These are phyloP conservation scores for Colletotrichum sp. DNA, from an alignment of 2,329 filamentous ascomycete genomes.

Conservation along the genomic window DNA sequence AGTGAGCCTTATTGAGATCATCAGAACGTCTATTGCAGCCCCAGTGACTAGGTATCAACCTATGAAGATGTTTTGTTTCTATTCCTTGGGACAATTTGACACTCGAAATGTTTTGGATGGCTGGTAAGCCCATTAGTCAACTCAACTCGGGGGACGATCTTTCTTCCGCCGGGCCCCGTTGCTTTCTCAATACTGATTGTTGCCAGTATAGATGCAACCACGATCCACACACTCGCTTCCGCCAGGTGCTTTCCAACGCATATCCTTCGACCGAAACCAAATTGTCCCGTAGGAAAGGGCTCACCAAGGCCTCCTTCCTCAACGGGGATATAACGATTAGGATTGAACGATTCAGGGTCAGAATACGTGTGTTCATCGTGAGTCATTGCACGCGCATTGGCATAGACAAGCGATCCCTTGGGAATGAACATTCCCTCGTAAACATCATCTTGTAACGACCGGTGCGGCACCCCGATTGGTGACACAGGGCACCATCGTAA, in stretches of 20 bases:
- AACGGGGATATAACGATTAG: constrained; percentile 47
- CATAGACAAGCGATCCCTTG: constrained; percentile 48
- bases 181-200: constrained; percentile 37
- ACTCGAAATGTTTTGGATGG: neutral
- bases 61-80: neutral
- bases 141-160: neutral
- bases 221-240: constrained; percentile 51
- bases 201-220: constrained; percentile 43
- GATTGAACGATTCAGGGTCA: constrained; percentile 47
- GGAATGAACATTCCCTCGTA: constrained; percentile 63
- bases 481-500: constrained; percentile 50
- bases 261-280: constrained; percentile 45
- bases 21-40: neutral
- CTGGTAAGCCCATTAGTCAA: constrained; percentile 10
- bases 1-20: neutral
- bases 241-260: constrained; percentile 55
- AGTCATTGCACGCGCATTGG: constrained; percentile 49
- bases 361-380: constrained; percentile 43
- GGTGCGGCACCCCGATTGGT: constrained; percentile 59
- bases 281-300: constrained; percentile 50
- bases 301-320: constrained; percentile 39
- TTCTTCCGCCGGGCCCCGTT: constrained; percentile 34
- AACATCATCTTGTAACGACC: constrained; percentile 50
- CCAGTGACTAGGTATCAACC: neutral
- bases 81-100: neutral